Evolutionary conservation across 139 green algal genomes (phyloP), one percentile per base, ranked within the genome.

Genomic region (Volvox africanus): DNA sequence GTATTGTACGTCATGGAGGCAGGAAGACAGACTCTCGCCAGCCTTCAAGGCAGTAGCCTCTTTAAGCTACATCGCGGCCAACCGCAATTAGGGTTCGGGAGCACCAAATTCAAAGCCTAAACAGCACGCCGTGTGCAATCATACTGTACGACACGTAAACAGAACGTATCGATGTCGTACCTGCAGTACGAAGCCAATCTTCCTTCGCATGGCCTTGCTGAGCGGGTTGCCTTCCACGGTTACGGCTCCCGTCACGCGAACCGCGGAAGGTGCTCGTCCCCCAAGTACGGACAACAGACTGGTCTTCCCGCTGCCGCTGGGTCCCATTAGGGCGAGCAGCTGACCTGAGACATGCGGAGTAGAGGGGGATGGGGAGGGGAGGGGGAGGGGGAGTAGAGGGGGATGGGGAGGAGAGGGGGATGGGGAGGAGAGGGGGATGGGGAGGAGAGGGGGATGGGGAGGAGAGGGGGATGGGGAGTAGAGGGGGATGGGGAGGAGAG

Each of bases 231-330:
- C 97, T 83, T 99, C 98, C 93, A 97, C 97, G 16, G 89, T 94
- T 16, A 97, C 84, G 14, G 77, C 50, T 0, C 97, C 97, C 26
- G 24, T 20, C n/a, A 90, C 73, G n/a, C 18, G 30, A 22, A 90
- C 86, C 73, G 28, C 0, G 2, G 55, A 35, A 21, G 95, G 93
- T 0, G 92, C 93, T 0, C 96, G 82, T 19, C 93, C 95, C 26
- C 95, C 95, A 61, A 98, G 89, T 73, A 97, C 93, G 21, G 92
- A 95, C 69, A 98, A 92, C 78, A 98, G 93, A 0, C 91, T 94
- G 20, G 96, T 98, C 92, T 98, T 98, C 73, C 96, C 97, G 37
- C 82, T 94, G 69, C 97, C 97, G 71, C 67, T 93, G 24, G 97
- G 97, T 5, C 96, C 96, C 93, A 95, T 95, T 62, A 95, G 88